Evolutionary conservation across 345 rosid species (phyloP).

Genomic region (Eutrema japonicum): DNA sequence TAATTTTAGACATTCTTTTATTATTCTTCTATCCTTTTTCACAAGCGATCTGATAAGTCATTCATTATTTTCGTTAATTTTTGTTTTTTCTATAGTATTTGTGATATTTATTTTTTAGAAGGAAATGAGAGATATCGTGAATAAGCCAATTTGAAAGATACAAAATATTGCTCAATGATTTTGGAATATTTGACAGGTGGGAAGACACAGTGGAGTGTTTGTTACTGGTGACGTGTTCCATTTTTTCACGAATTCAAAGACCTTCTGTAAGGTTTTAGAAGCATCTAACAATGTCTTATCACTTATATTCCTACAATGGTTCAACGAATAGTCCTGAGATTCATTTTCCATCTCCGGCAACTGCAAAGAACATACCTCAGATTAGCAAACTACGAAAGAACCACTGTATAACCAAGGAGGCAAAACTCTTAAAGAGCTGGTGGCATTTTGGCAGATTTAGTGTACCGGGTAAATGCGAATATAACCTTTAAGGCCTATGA

Average conservation of each 20-base stretch:
- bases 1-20: slow-evolving; percentile 27
- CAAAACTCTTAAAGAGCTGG: slow-evolving; percentile 7
- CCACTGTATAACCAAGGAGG: neutral
- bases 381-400: slow-evolving; percentile 1
- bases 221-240: neutral
- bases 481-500: slow-evolving; percentile 44
- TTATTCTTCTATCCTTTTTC: slow-evolving; percentile 1
- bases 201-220: neutral
- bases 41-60: neutral
- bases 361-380: slow-evolving; percentile 14
- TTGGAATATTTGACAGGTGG: neutral
- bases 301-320: slow-evolving; percentile 21
- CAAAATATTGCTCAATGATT: neutral
- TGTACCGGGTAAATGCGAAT: slow-evolving; percentile 6
- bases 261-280: slow-evolving; percentile 20
- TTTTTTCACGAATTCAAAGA: neutral
- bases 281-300: slow-evolving; percentile 1
- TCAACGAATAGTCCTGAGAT: neutral
- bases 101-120: too few relatives aligned
- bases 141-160: neutral
- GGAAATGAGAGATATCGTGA: neutral
- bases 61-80: neutral
- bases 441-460: neutral
- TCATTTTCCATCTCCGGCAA: slow-evolving; percentile 17
- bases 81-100: neutral